Evolutionary conservation across 352 stramenopile genomes (phyloP), one percentile per base, ranked within the genome.

Genomic region (Plasmopara halstedii): DNA sequence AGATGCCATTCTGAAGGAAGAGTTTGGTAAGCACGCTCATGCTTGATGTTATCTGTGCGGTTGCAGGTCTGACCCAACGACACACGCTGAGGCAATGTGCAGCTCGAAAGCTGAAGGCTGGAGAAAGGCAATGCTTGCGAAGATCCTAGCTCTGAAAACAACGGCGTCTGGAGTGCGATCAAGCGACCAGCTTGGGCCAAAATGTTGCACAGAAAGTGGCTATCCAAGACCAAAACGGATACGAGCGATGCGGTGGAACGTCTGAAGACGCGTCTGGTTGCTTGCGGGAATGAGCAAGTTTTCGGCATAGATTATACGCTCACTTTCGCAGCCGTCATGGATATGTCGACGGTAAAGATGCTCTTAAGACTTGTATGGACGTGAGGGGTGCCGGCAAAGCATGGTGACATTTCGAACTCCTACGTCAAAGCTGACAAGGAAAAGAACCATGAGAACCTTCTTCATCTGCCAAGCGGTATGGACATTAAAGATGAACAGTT

Each of bases 41-140:
- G n/a, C n/a, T n/a, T n/a, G n/a, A n/a, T n/a, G n/a, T n/a, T n/a
- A n/a, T n/a, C n/a, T n/a, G n/a, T n/a, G n/a, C n/a, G n/a, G n/a
- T n/a, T n/a, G n/a, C n/a, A n/a, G n/a, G n/a, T n/a, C n/a, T n/a
- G 34, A 44, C 54, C 13, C 26, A 11, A 31, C 26, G 26, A 31
- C 6, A 6, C 11, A 31, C 26, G 11, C 6, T 11, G 26, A 31
- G 6, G 26, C 26, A 31, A 31, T 31, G 11, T 31, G 26, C 26
- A 31, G 11, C 26, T 31, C 11, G 11, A 31, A 31, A 11, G 6
- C 26, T 31, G 26, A 31, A 31, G 11, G 26, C 26, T 31, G 26
- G 26, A 31, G 11, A 11, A 31, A 11, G 6, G 26, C 26, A 6
- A 31, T 31, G 26, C 6, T 11, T 11, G 26, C 6, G 11, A 11